phyloP scores from a whole-genome alignment of 1,139 yeast genomes.

The Geotrichum carabidarum region DNA sequence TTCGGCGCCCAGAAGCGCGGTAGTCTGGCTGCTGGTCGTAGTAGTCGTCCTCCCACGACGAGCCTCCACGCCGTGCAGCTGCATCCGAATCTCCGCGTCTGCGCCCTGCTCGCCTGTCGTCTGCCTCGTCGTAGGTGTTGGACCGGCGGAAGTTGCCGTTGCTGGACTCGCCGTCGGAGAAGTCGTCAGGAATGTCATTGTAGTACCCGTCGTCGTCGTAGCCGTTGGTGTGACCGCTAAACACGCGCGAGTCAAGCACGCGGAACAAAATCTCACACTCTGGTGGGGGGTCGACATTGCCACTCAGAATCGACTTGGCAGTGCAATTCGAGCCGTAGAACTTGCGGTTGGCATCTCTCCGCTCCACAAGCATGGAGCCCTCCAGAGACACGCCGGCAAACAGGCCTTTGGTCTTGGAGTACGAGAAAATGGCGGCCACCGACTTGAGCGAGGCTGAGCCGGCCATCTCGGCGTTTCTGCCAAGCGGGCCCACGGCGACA shows the following conservation, averaged over 20 bases:
- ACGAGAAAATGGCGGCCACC: conserved; percentile 87
- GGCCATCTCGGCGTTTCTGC: conserved; percentile 96
- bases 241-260: conserved; percentile 79
- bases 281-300: conserved; percentile 87
- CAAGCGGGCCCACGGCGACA: conserved; percentile 97
- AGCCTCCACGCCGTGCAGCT: background rate
- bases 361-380: conserved; percentile 90
- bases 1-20: conserved; percentile 1
- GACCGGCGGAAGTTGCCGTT: conserved; percentile 7
- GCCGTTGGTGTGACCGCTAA: conserved; percentile 52
- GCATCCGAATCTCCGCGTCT: conserved; percentile 6
- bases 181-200: conserved; percentile 65
- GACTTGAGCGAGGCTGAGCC: conserved; percentile 87
- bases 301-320: conserved; percentile 75
- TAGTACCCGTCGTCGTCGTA: conserved; percentile 58
- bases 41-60: conserved; percentile 19
- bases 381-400: conserved; percentile 97
- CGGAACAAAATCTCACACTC: conserved; percentile 87
- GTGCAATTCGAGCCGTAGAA: conserved; percentile 86
- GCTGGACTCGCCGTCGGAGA: conserved; percentile 30
- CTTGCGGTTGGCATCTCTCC: conserved; percentile 94
- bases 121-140: background rate
- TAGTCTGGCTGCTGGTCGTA: conserved; percentile 8
- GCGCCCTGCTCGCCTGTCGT: background rate
- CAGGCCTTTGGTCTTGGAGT: conserved; percentile 92